Conservation (phyloP, 257 asterid species). For the Capsicum pubescens region DNA sequence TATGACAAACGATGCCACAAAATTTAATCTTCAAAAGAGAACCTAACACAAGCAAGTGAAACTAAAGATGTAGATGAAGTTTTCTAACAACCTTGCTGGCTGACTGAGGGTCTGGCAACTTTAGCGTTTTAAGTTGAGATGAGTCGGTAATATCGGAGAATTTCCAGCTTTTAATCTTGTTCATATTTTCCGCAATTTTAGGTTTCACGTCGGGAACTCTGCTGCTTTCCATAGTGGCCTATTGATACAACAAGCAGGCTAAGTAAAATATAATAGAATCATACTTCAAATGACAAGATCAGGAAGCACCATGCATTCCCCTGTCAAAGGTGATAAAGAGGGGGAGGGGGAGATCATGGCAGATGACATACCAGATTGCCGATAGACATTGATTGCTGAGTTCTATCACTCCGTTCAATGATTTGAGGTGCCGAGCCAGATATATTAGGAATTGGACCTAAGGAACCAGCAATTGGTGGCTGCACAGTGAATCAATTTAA, state of each 20-base stretch:
- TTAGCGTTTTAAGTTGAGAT: constrained; percentile 80
- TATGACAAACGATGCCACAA: neutral
- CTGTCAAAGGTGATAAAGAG: constrained; percentile 1
- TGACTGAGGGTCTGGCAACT: constrained; percentile 81
- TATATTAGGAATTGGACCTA: constrained; percentile 70
- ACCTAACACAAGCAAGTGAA: neutral
- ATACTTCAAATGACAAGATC: constrained; percentile 1
- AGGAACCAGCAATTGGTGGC: constrained; percentile 73
- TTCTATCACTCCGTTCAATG: constrained; percentile 76
- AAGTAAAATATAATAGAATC: neutral
- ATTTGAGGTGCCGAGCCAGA: constrained; percentile 66
- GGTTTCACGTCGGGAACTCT: constrained; percentile 88
- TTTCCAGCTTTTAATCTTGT: constrained; percentile 84
- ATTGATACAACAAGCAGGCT: constrained; percentile 26
- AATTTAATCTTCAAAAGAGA: constrained; percentile 3
- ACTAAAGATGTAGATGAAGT: constrained; percentile 9
- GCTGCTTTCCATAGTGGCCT: constrained; percentile 86
- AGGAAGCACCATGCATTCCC: neutral
- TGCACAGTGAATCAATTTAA: constrained; percentile 40
- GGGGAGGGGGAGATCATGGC: constrained; percentile 13
- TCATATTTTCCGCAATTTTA: constrained; percentile 67
- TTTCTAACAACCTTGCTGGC: constrained; percentile 72
- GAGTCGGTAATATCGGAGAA: constrained; percentile 79
- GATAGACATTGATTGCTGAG: constrained; percentile 83
- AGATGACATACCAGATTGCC: constrained; percentile 65